Base-by-base conservation (phyloP, 2,329 filamentous ascomycete species). In the Amphichorda felina region DNA sequence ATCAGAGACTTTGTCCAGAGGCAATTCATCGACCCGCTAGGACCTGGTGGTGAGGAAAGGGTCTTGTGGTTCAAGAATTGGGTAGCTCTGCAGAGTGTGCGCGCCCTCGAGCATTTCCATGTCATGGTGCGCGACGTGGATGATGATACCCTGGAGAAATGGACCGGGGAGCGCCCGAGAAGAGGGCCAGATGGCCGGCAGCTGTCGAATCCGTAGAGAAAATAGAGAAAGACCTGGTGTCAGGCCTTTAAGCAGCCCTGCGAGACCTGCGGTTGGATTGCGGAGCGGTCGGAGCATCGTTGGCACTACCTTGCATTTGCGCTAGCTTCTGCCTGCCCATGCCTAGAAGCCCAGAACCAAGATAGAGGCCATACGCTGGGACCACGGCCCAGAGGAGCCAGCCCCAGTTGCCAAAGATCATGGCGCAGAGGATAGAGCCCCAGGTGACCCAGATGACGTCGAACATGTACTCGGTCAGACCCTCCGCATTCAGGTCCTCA, bases 401-500 rank as follows among this genome's bases (percentile, higher is more conserved):
- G 11, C 63, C 83, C 63, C 80, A 80, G 55, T 95, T 87, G 4
- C 91, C 91, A 33, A 89, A 72, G 19, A 94, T 43, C 13, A 81
- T 70, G 11, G 80, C 87, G n/a, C 81, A 57, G 8, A 79, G 59
- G 28, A 85, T 64, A 36, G 79, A 82, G 9, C 75, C 78, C 79
- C 88, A 95, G 0, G 87, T 95, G 63, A 94, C 86, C 74, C 94
- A 96, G 36, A 94, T 66, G 34, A 94, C 75, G 61, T 98, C 91
- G 72, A 94, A 98, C 82, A 96, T 85, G 66, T 93, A 96, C 61
- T 95, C 91, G 9, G 89, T 96, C 64, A 98, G 63, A 4, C 91
- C 91, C 24, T 80, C 72, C 8, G 86, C 84, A 36, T 82, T 77
- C 35, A 98, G 73, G 56, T 98, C 91, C 55, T 96, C 88, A 30